Conservation (phyloP, 225 moss, liverwort and hornwort genomes). For the Climacium dendroides region DNA sequence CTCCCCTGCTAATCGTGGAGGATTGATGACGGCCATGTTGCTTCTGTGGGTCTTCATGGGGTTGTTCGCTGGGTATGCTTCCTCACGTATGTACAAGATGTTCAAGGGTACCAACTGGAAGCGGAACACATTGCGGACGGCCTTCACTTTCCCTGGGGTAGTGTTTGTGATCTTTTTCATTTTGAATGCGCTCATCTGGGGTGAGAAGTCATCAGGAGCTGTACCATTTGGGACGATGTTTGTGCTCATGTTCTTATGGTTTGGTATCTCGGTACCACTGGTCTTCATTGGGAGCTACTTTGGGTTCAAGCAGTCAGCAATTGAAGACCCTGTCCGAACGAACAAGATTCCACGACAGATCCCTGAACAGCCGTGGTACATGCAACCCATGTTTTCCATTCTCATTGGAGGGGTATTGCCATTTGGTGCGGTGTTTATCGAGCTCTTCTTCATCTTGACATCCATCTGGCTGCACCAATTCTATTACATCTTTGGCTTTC, state of each 20-base stretch:
- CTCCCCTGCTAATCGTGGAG: slow-evolving; percentile 90
- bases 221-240: slow-evolving; percentile 94
- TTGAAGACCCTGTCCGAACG: slow-evolving; percentile 84
- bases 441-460: slow-evolving; percentile 89
- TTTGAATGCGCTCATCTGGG: slow-evolving; percentile 88
- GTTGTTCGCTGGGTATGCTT: slow-evolving; percentile 80
- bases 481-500: slow-evolving; percentile 88
- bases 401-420: slow-evolving; percentile 87
- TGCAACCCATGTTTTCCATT: slow-evolving; percentile 80
- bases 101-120: slow-evolving; percentile 96
- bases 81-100: slow-evolving; percentile 87
- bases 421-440: slow-evolving; percentile 90
- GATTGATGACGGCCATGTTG: slow-evolving; percentile 93
- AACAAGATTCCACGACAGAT: slow-evolving; percentile 94
- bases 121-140: slow-evolving; percentile 79
- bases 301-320: slow-evolving; percentile 76
- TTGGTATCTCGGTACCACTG: slow-evolving; percentile 88
- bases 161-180: slow-evolving; percentile 75
- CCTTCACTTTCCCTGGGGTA: slow-evolving; percentile 74
- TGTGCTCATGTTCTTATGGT: slow-evolving; percentile 88
- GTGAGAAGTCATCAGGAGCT: slow-evolving; percentile 91
- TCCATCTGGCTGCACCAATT: slow-evolving; percentile 97
- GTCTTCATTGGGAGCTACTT: slow-evolving; percentile 91
- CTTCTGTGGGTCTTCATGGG: slow-evolving; percentile 99
- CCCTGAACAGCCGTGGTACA: slow-evolving; percentile 90